These are phyloP conservation scores for Lactifluus rugatus DNA, from an alignment of 768 basidiomycete species.

Conservation along the genomic window DNA sequence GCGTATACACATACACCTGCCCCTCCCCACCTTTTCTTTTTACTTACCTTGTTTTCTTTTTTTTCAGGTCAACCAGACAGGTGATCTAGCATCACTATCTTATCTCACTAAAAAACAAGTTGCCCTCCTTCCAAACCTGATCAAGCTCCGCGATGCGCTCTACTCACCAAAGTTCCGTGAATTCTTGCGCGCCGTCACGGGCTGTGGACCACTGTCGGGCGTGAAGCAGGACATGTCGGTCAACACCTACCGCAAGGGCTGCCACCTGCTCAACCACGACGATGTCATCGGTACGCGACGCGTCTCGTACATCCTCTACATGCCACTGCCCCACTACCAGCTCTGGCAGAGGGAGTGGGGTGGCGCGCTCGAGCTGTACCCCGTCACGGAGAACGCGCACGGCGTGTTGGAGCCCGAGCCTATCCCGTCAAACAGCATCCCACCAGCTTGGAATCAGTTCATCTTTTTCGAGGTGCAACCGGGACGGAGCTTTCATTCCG, in stretches of 20 bases:
- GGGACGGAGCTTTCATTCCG: conserved; percentile 90
- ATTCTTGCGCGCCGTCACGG: conserved; percentile 79
- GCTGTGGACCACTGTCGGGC: conserved; percentile 86
- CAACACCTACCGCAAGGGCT: conserved; percentile 83
- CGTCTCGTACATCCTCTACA: conserved; percentile 94
- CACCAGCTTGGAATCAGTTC: conserved; percentile 85
- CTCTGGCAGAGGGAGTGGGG: conserved; percentile 88
- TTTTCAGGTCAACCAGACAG: conserved; percentile 88
- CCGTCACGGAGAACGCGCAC: conserved; percentile 46
- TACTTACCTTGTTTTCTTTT: neutral
- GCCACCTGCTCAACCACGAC: conserved; percentile 95
- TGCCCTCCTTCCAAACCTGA: conserved; percentile 68
- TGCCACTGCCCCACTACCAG: conserved; percentile 66
- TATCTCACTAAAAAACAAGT: conserved; percentile 75
- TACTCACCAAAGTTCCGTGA: conserved; percentile 77
- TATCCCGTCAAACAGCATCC: conserved; percentile 55
- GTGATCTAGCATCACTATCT: conserved; percentile 88
- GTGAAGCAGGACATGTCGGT: conserved; percentile 93
- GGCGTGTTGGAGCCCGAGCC: conserved; percentile 61
- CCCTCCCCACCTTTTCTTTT: too few species aligned
- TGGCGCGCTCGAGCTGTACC: conserved; percentile 90
- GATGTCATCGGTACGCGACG: conserved; percentile 93
- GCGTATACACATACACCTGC: too few species aligned
- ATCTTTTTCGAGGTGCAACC: conserved; percentile 91
- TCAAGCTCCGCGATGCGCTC: conserved; percentile 79